A percentile compares a stretch with the other conserved stretches of the same genome.
These are phyloP conservation scores for Nemania serpens DNA, from an alignment of 2,329 filamentous ascomycete genomes.

Conservation along the genomic window DNA sequence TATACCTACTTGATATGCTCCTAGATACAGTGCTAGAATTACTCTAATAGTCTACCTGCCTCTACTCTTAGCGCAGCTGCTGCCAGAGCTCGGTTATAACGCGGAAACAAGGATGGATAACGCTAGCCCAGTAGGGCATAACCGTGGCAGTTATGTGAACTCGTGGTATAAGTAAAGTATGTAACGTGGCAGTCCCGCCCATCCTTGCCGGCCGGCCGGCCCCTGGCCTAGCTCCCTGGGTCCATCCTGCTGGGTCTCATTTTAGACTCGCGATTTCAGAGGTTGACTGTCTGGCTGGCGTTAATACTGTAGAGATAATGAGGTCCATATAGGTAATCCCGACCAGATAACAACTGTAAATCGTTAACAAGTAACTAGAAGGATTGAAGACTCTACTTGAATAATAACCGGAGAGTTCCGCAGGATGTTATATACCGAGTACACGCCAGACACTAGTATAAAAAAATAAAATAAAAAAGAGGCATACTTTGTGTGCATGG, in stretches of 20 bases:
- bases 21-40: not conserved
- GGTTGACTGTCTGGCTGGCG: no score
- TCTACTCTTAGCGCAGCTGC: no score
- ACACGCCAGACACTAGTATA: no score
- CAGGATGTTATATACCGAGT: no score
- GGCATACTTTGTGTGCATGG: not conserved
- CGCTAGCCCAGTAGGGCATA: not conserved
- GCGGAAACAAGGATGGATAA: not conserved
- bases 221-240: conserved; percentile 13
- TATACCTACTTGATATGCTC: no score
- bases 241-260: conserved; percentile 16
- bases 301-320: no score
- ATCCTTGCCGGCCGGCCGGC: conserved; percentile 1
- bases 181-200: conserved; percentile 21
- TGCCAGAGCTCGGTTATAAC: conserved; percentile 1
- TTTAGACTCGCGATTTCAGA: not conserved
- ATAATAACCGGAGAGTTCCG: no score
- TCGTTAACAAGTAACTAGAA: no score
- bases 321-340: no score
- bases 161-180: not conserved
- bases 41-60: not conserved
- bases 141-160: not conserved
- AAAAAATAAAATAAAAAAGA: no score
- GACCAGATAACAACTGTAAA: no score
- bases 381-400: no score